A percentile compares a stretch with the other conserved stretches of the same genome.
These are phyloP conservation scores for Trametes cinnabarina DNA, from an alignment of 768 basidiomycete genomes.

Conservation along the genomic window DNA sequence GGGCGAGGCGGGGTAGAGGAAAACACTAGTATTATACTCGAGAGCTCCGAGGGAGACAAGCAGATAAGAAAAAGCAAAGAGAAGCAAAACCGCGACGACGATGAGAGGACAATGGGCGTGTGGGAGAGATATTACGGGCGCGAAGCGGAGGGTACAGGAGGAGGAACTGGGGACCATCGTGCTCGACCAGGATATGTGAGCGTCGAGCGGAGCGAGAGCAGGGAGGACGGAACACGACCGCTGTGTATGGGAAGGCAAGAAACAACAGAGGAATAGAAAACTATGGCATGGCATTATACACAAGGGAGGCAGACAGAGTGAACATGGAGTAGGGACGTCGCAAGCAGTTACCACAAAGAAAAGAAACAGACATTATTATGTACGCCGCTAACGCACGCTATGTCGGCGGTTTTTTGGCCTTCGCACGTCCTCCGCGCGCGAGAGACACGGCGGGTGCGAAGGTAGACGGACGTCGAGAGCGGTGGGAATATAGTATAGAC, in stretches of 20 bases:
- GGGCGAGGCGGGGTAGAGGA: background rate
- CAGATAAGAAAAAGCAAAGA: background rate
- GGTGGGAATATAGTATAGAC: background rate
- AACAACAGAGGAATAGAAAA: background rate
- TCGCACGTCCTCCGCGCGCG: background rate
- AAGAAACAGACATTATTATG: background rate
- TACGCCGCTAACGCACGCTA: conserved; percentile 12
- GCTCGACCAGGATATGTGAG: conserved; percentile 19
- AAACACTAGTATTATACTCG: conserved; percentile 12
- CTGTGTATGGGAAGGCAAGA: background rate
- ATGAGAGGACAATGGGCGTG: background rate
- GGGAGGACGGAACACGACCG: conserved; percentile 1
- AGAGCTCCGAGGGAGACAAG: background rate
- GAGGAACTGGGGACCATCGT: background rate
- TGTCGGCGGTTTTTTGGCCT: conserved; percentile 16
- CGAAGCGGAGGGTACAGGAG: background rate
- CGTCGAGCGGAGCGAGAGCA: conserved; percentile 14
- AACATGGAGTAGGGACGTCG: conserved; percentile 7
- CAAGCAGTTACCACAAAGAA: background rate
- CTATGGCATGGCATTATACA: conserved; percentile 6
- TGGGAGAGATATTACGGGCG: background rate
- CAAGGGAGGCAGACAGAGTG: background rate
- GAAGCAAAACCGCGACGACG: background rate
- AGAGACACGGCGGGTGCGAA: background rate
- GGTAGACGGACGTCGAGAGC: conserved; percentile 4